These are phyloP conservation scores for Pseudomicrostroma phylloplanum DNA, from an alignment of 1,284 basidiomycete genomes.

Conservation along the genomic window DNA sequence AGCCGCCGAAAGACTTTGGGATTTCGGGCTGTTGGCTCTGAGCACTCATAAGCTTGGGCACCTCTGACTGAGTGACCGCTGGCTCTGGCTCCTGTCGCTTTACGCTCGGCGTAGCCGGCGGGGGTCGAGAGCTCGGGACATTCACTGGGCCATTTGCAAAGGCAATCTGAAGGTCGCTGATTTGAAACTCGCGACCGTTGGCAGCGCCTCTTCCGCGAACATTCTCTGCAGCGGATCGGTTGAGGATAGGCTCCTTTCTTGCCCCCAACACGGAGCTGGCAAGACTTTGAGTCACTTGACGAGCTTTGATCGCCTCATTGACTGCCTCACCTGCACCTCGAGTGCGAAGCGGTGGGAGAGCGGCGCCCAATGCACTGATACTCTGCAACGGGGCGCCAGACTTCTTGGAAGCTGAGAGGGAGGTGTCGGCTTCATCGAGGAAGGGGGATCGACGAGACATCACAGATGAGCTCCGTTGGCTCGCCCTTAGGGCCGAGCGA, in stretches of 20 bases:
- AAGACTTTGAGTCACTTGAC: neutral
- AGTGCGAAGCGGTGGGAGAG: neutral
- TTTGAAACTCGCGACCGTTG: constrained; percentile 16
- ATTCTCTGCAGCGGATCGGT: constrained; percentile 11
- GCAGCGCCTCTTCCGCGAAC: constrained; percentile 17
- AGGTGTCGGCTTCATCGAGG: neutral
- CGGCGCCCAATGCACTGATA: constrained; percentile 1
- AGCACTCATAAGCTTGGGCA: neutral
- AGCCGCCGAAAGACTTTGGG: no score
- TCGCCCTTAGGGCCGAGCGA: neutral
- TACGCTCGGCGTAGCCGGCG: no score
- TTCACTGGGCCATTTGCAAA: constrained; percentile 38
- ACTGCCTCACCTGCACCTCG: no score
- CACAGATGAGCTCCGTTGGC: neutral
- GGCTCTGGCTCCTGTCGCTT: no score
- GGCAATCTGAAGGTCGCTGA: constrained; percentile 32
- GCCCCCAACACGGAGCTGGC: constrained; percentile 18
- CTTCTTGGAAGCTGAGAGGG: neutral
- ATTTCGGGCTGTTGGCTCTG: neutral
- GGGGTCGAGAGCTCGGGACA: constrained; percentile 6
- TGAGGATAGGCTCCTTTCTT: constrained; percentile 26
- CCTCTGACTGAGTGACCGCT: no score
- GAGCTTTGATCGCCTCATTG: no score
- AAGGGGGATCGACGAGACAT: neutral
- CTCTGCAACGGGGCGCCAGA: neutral